A percentile compares a stretch with the other conserved stretches of the same genome.
phyloP scores from a whole-genome alignment of 1,139 yeast species.

The Nakaseomyces bracarensis region DNA sequence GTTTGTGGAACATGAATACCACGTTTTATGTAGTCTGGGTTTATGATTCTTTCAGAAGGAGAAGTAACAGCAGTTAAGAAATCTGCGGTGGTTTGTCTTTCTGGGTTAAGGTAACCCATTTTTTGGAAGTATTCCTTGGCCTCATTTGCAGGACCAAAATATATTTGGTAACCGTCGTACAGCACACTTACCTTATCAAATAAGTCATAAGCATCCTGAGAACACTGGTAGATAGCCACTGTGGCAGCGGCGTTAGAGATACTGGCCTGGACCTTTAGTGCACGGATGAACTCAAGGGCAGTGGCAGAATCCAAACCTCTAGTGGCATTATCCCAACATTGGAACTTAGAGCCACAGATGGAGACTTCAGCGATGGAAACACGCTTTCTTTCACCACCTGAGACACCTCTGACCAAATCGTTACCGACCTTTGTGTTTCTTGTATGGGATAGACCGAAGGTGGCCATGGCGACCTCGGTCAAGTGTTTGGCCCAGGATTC shows the following conservation, averaged over 20 bases:
- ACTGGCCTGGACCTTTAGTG: conserved; percentile 56
- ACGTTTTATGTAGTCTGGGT: conserved; percentile 19
- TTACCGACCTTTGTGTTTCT: conserved; percentile 38
- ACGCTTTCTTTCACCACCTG: conserved; percentile 40
- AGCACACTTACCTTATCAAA: conserved; percentile 42
- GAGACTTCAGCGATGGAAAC: conserved; percentile 40
- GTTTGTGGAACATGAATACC: conserved; percentile 58
- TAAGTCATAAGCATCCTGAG: conserved; percentile 53
- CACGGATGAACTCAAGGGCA: conserved; percentile 64
- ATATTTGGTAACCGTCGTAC: conserved; percentile 40
- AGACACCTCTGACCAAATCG: conserved; percentile 38
- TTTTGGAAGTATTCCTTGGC: conserved; percentile 39
- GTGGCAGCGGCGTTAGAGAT: conserved; percentile 53
- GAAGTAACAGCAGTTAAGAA: conserved; percentile 44
- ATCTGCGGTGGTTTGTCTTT: conserved; percentile 45
- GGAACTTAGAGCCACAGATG: conserved; percentile 39
- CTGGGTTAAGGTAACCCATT: conserved; percentile 49
- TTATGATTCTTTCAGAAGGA: conserved; percentile 47
- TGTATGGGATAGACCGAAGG: conserved; percentile 39
- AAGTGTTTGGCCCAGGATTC: conserved; percentile 34
- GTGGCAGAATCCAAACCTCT: conserved; percentile 72
- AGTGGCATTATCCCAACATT: conserved; percentile 71
- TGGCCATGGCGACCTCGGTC: conserved; percentile 36
- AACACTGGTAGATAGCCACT: conserved; percentile 77
- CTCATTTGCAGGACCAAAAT: conserved; percentile 35